Evolutionary conservation across 495 filamentous ascomycete species (phyloP).

Genomic region (Penicillium paxilli): DNA sequence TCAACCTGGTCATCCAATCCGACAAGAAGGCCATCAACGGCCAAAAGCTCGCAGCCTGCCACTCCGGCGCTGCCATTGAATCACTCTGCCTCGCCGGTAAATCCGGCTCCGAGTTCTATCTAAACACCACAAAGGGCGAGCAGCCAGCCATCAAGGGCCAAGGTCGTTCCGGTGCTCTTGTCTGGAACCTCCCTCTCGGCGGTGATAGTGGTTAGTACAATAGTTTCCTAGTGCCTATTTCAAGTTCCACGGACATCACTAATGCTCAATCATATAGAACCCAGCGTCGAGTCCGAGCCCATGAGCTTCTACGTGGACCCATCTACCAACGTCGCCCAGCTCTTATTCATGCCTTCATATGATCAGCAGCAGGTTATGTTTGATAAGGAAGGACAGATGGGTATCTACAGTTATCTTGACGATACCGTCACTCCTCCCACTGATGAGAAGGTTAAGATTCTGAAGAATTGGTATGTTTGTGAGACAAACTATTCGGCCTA

Average conservation of each 20-base stretch:
- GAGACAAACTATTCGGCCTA: constrained; percentile 50
- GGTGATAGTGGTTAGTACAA: background rate
- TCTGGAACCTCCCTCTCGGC: constrained; percentile 11
- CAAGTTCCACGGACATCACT: no score
- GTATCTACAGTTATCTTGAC: constrained; percentile 45
- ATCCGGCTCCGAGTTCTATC: constrained; percentile 42
- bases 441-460: constrained; percentile 19
- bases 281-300: constrained; percentile 26
- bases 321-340: constrained; percentile 52
- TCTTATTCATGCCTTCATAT: constrained; percentile 41
- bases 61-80: constrained; percentile 56
- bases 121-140: constrained; percentile 30
- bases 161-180: background rate
- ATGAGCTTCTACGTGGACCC: constrained; percentile 40
- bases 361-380: constrained; percentile 38
- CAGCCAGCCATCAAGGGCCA: constrained; percentile 6
- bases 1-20: constrained; percentile 22
- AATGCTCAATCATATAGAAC: constrained; percentile 5
- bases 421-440: constrained; percentile 30
- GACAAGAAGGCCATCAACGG: constrained; percentile 31
- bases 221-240: background rate
- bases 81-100: constrained; percentile 45
- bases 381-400: constrained; percentile 39
- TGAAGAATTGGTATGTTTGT: constrained; percentile 52
- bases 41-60: constrained; percentile 48